Evolutionary conservation across 345 rosid species (phyloP), one percentile per base, ranked within the genome.

Genomic region (Eucalyptus tenuipes): DNA sequence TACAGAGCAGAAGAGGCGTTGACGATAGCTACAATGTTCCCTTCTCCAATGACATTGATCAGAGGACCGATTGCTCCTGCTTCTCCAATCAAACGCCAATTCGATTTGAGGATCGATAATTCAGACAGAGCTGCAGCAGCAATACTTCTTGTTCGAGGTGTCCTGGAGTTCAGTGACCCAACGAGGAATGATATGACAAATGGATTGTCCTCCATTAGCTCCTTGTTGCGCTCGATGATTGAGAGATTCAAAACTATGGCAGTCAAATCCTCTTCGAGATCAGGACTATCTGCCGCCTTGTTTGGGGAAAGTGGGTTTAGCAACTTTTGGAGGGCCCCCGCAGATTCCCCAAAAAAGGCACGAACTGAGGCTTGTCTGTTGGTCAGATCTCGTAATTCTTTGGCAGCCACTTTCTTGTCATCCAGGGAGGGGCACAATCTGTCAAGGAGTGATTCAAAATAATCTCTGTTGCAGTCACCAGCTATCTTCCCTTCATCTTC

Each of bases 121-220:
- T 94, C 84, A 47, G 89, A 89, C 12, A 95, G 91, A 85, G 97
- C 91, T 13, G 94, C 94, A 14, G 97, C 95, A 53, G 95, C 92
- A 91, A 93, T 93, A 53, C 92, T 92, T 71, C 94, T 94, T 80
- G 97, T 89, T 87, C 89, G 92, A 80, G 55, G 84, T 59, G 93
- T 91, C 90, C 93, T 96, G 10, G 85, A 52, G 86, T 42, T 86
- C 86, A 95, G 57, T 48, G 93, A 64, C 49, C 92, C 94, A 48
- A 93, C 86, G 40, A 95, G 94, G 40, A 95, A 25, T 5, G 94
- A 93, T 86, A 95, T 91, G 45, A 88, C 92, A 61, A 31, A 47
- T 37, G 93, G 92, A 81, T 92, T 89, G 71, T 93, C 94, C 24
- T 89, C 93, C 87, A 93, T 88, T 3, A 88, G 40, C 87, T 61